Conservation (phyloP, 108 stramenopile genomes). For the Chaetoceros tenuissimus region DNA sequence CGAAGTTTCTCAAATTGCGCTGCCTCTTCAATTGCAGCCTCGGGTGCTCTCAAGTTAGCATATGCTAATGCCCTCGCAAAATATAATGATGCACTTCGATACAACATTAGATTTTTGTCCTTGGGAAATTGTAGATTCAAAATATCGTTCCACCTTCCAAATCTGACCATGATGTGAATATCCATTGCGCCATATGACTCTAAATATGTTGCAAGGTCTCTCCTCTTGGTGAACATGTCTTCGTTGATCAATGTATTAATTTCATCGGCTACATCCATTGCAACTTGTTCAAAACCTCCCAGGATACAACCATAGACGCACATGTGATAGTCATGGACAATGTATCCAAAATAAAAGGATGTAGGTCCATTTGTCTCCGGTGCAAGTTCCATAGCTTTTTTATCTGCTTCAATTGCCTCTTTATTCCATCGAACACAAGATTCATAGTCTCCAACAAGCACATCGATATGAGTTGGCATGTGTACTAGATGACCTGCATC, state of each 20-base stretch:
- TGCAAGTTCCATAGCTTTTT: conserved; percentile 40
- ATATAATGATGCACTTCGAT: conserved; percentile 45
- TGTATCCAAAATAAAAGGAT: conserved; percentile 83
- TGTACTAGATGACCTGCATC: conserved; percentile 81
- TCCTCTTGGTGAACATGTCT: conserved; percentile 54
- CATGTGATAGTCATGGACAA: conserved; percentile 84
- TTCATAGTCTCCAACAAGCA: conserved; percentile 79
- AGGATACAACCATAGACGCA: conserved; percentile 67
- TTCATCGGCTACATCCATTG: conserved; percentile 49
- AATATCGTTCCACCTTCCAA: conserved; percentile 78
- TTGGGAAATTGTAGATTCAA: conserved; percentile 47
- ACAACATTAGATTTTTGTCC: conserved; percentile 64
- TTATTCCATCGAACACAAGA: conserved; percentile 62
- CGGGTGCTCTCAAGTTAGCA: conserved; percentile 41
- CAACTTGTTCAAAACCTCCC: conserved; percentile 71
- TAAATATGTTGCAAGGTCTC: conserved; percentile 63
- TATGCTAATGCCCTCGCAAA: conserved; percentile 63
- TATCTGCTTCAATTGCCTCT: conserved; percentile 63
- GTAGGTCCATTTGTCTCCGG: conserved; percentile 64
- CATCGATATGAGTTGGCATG: conserved; percentile 83
- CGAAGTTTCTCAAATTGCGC: conserved; percentile 50
- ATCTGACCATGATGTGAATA: conserved; percentile 74
- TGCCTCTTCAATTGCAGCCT: conserved; percentile 49
- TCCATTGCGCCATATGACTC: conserved; percentile 77
- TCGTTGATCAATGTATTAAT: conserved; percentile 49